Evolutionary conservation across 805 yeast species (phyloP).

Genomic region (Kodamaea lidongshanica): DNA sequence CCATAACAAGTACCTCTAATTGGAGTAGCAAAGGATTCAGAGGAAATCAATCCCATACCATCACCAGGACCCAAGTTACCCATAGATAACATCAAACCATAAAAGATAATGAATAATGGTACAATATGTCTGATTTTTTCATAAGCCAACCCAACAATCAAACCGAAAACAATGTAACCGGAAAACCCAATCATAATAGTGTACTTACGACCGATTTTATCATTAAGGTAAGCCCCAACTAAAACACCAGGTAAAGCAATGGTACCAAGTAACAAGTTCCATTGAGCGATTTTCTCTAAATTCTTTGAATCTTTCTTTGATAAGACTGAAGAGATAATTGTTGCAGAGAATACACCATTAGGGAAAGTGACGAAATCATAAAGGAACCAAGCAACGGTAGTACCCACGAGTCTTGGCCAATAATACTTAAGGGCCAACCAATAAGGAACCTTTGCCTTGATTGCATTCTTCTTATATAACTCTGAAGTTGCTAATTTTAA

Average conservation of each 20-base stretch:
- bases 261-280: conserved; percentile 63
- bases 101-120: conserved; percentile 62
- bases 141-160: conserved; percentile 62
- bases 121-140: conserved; percentile 50
- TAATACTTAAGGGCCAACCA: conserved; percentile 55
- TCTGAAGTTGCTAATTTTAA: conserved; percentile 61
- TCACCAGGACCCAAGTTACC: conserved; percentile 81
- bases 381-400: conserved; percentile 72
- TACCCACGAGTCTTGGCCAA: conserved; percentile 64
- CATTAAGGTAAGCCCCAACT: conserved; percentile 61
- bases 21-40: conserved; percentile 71
- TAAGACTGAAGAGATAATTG: conserved; percentile 50
- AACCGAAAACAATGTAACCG: conserved; percentile 67
- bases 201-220: conserved; percentile 62
- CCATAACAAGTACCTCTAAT: conserved; percentile 75
- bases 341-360: conserved; percentile 61
- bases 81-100: conserved; percentile 62
- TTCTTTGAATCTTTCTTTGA: conserved; percentile 24
- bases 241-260: conserved; percentile 69
- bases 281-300: conserved; percentile 58
- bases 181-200: conserved; percentile 65
- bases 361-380: conserved; percentile 81
- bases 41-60: conserved; percentile 60
- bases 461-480: conserved; percentile 59
- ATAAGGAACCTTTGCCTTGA: conserved; percentile 48